A percentile compares a stretch with the other conserved stretches of the same genome.
phyloP scores from a whole-genome alignment of 371 early-diverging fungal species.

The Cokeromyces recurvatus region DNA sequence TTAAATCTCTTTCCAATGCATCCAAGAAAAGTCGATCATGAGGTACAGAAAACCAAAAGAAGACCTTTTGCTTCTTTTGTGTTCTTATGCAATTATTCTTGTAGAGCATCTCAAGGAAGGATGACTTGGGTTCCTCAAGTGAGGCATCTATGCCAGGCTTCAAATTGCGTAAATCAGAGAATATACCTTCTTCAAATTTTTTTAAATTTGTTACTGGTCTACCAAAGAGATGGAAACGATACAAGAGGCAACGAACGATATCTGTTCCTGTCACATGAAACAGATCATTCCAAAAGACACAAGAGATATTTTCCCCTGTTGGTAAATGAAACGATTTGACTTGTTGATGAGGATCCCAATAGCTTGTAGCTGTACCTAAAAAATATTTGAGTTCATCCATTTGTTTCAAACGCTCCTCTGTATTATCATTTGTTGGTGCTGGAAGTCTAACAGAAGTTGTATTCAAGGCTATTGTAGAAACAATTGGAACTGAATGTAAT shows the following conservation, averaged over 20 bases:
- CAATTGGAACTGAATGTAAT: too few species aligned
- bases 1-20: slow-evolving; percentile 97
- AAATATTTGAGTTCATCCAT: slow-evolving; percentile 57
- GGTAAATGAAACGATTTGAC: slow-evolving; percentile 71
- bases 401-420: slow-evolving; percentile 25
- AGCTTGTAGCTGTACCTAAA: slow-evolving; percentile 53
- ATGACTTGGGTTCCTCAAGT: slow-evolving; percentile 95
- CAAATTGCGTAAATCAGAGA: slow-evolving; percentile 94
- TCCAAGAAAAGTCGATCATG: slow-evolving; percentile 97
- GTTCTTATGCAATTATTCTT: slow-evolving; percentile 98
- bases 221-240: slow-evolving; percentile 90
- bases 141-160: slow-evolving; percentile 97
- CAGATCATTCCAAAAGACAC: slow-evolving; percentile 87
- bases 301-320: slow-evolving; percentile 85
- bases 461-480: too few species aligned
- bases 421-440: slow-evolving; percentile 31
- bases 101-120: slow-evolving; percentile 96
- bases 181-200: slow-evolving; percentile 99
- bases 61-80: slow-evolving; percentile 99
- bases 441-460: too few species aligned
- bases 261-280: slow-evolving; percentile 98
- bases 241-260: slow-evolving; percentile 93
- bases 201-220: slow-evolving; percentile 90
- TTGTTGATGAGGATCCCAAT: slow-evolving; percentile 48
- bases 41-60: slow-evolving; percentile 98